Percentiles rank a stretch among this genome's conserved stretches.
phyloP scores from a whole-genome alignment of 768 basidiomycete species.

The Lactifluus subvellereus region DNA sequence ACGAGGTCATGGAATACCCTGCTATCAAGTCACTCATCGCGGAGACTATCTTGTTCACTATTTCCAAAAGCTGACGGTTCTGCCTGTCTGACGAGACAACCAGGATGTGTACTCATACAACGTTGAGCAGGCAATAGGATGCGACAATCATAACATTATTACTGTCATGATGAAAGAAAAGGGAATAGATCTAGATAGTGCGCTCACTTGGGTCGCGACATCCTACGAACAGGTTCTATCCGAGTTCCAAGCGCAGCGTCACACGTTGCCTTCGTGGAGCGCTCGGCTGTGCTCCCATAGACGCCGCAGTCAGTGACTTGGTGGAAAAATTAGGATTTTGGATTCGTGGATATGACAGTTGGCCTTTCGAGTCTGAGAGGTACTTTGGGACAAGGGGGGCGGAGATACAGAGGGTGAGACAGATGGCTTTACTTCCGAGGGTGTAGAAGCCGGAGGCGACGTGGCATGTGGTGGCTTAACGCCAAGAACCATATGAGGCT shows the following conservation, averaged over 20 bases:
- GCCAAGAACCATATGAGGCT: no score
- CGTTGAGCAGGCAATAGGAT: slow-evolving; percentile 37
- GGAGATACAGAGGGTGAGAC: slow-evolving; percentile 44
- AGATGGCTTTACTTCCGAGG: slow-evolving; percentile 4
- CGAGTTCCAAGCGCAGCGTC: slow-evolving; percentile 31
- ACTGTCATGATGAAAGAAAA: slow-evolving; percentile 38
- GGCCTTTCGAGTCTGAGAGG: slow-evolving; percentile 64
- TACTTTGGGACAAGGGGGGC: slow-evolving; percentile 62
- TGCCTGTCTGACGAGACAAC: no score
- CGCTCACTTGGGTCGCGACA: slow-evolving; percentile 35
- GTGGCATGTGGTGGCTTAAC: slow-evolving; percentile 7
- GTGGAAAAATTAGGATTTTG: no score
- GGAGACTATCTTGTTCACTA: slow-evolving; percentile 25
- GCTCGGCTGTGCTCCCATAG: neutral
- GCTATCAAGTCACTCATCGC: slow-evolving; percentile 32
- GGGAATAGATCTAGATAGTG: slow-evolving; percentile 32
- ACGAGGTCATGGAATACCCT: slow-evolving; percentile 40
- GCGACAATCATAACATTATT: slow-evolving; percentile 39
- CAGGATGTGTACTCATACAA: slow-evolving; percentile 41
- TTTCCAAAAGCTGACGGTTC: no score
- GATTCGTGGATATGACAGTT: no score
- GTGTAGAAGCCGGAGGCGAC: slow-evolving; percentile 2
- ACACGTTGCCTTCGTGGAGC: slow-evolving; percentile 31
- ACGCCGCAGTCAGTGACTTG: no score
- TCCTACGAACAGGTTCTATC: slow-evolving; percentile 32